phyloP scores from a whole-genome alignment of 2,329 filamentous ascomycete genomes.

The Capronia americana region DNA sequence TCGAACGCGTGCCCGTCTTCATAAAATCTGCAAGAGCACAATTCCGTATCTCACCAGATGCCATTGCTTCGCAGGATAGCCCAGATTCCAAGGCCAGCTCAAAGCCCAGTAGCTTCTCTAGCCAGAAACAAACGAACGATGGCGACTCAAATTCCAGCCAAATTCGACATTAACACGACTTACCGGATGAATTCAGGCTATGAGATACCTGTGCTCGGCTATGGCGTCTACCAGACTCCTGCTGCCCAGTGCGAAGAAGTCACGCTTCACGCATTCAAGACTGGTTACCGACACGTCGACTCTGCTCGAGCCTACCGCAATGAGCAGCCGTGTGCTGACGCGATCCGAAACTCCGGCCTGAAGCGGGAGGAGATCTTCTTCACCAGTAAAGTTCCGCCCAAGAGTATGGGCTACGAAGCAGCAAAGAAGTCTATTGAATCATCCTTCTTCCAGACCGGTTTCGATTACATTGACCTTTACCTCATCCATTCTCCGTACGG shows the following conservation, averaged over 20 bases:
- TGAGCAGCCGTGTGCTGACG: constrained; percentile 61
- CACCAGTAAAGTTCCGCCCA: constrained; percentile 65
- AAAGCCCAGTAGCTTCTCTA: not conserved
- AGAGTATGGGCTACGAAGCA: constrained; percentile 65
- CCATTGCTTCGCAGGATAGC: not conserved
- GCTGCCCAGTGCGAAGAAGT: constrained; percentile 64
- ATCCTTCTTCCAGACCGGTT: constrained; percentile 38
- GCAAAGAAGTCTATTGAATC: constrained; percentile 56
- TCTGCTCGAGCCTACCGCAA: constrained; percentile 65
- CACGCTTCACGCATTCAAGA: constrained; percentile 61
- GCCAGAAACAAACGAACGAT: constrained; percentile 24
- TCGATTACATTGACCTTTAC: constrained; percentile 51
- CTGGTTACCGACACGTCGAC: constrained; percentile 67
- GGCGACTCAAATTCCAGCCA: constrained; percentile 27
- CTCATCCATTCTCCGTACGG: constrained; percentile 62
- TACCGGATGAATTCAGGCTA: constrained; percentile 49
- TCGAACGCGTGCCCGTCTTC: not conserved
- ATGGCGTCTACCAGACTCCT: constrained; percentile 56
- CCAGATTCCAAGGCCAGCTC: not conserved
- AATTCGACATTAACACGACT: constrained; percentile 42
- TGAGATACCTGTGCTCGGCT: constrained; percentile 50
- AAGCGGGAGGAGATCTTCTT: constrained; percentile 66
- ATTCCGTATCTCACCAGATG: not conserved
- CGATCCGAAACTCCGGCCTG: constrained; percentile 59
- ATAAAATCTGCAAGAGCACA: not conserved